Base-by-base conservation (phyloP, 148 eudicot genomes). In the Rhododendron mucronatum region DNA sequence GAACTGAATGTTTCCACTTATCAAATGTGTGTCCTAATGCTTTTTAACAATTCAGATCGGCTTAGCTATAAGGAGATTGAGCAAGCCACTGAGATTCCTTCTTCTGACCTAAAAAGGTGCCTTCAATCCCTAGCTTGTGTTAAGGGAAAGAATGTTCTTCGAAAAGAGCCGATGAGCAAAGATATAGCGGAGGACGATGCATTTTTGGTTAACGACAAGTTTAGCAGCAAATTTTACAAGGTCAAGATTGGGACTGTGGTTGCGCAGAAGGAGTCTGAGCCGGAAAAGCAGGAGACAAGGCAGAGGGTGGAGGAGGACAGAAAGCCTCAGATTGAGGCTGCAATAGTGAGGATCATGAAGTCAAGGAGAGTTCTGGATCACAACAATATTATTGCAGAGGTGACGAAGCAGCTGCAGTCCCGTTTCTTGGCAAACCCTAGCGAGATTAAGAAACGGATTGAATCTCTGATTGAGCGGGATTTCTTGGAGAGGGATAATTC, bases 11-110 rank as follows among this genome's bases (percentile, higher is more conserved):
- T 95, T 33, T 95, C 98, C 28, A 95, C 97, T 59, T 93, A 89
- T 84, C 98, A 95, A 71, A 95, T 93, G 98, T 94, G 96, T 79
- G 93, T 95, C 30, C 93, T 95, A 18, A 95, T 95, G 98, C 91
- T 95, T 53, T 95, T 92, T 76, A 95, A 95, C 85, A 95, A 92
- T 86, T 86, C 95, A 14, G 96, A 95, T 23, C 83, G 86, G 84
- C 93, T 94, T 81, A 89, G 88, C 77, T 95, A 92, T 85, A 92
- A 86, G 91, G 96, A 95, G 80, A 94, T 95, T n/a, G 98, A 95
- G 89, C 94, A 93, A 88, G 95, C 96, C 28, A 95, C 96, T 1
- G 93, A 92, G 86, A 94, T 95, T 51, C 95, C 95, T 7, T 86
- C 95, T 12, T 61, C 93, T 9, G 98, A 95, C 85, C 84, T 95